These are phyloP conservation scores for Pulicaria dysenterica DNA, from an alignment of 129 eudicot species.

Conservation along the genomic window DNA sequence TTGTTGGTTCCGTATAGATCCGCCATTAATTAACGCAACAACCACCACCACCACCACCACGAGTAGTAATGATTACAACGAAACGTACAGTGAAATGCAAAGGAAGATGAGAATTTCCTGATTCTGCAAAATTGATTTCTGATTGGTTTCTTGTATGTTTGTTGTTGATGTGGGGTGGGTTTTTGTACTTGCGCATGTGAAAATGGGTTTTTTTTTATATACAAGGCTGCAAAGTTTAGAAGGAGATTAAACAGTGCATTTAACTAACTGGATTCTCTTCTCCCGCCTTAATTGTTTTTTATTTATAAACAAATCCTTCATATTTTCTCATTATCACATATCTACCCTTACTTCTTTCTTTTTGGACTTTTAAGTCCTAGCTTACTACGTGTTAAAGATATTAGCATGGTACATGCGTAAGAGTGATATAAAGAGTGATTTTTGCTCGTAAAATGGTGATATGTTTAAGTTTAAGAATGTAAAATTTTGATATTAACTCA, in stretches of 20 bases:
- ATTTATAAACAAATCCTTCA: conserved; percentile 8
- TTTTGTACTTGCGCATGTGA: background rate
- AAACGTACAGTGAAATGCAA: conserved; percentile 33
- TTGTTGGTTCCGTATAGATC: conserved; percentile 79
- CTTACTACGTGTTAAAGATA: no score
- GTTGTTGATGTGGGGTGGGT: conserved; percentile 26
- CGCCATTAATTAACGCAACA: conserved; percentile 52
- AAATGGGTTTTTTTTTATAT: conserved; percentile 21
- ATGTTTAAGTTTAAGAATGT: no score
- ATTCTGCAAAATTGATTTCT: conserved; percentile 28
- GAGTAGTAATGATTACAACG: conserved; percentile 23
- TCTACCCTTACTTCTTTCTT: background rate
- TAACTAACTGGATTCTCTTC: conserved; percentile 32
- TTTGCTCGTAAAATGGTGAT: no score
- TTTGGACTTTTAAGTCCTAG: background rate
- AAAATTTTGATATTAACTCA: no score
- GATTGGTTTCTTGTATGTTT: conserved; percentile 15
- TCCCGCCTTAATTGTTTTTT: conserved; percentile 60
- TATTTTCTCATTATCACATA: background rate
- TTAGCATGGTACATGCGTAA: no score
- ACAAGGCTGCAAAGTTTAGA: conserved; percentile 12
- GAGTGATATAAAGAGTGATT: no score
- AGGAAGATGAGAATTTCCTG: conserved; percentile 28
- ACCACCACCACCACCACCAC: conserved; percentile 18
- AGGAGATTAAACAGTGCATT: conserved; percentile 31